Conservation (phyloP, 1,284 basidiomycete genomes). For the Somion occarium region DNA sequence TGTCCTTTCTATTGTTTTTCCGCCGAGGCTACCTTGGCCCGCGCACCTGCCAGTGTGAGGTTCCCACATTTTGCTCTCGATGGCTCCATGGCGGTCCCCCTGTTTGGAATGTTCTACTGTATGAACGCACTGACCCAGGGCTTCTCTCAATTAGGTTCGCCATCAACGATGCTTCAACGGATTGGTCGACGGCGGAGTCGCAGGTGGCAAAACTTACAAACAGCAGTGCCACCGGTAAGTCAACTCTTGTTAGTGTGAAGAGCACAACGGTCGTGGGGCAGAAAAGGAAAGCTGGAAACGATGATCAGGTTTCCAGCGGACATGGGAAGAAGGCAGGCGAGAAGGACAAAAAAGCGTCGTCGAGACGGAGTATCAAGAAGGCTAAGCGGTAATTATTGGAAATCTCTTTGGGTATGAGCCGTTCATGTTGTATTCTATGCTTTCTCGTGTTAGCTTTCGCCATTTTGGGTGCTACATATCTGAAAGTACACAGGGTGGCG, state of each 20-base stretch:
- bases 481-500: too few species aligned
- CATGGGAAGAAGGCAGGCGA: slow-evolving; percentile 29
- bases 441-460: not conserved
- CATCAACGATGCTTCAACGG: slow-evolving; percentile 63
- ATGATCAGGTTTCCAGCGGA: slow-evolving; percentile 6
- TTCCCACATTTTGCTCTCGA: too few species aligned
- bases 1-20: slow-evolving; percentile 2
- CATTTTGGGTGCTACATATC: not conserved
- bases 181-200: slow-evolving; percentile 72
- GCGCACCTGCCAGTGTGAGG: not conserved
- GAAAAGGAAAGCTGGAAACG: slow-evolving; percentile 62
- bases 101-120: not conserved
- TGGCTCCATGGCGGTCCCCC: too few species aligned
- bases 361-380: slow-evolving; percentile 54
- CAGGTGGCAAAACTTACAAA: slow-evolving; percentile 54
- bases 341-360: slow-evolving; percentile 45
- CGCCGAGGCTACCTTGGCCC: not conserved
- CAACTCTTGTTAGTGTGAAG: slow-evolving; percentile 77
- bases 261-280: slow-evolving; percentile 36
- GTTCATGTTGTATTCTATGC: not conserved
- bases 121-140: slow-evolving; percentile 14
- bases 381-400: slow-evolving; percentile 45
- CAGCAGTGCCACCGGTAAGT: slow-evolving; percentile 39
- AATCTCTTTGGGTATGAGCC: not conserved
- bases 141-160: slow-evolving; percentile 56